Evolutionary conservation across 495 filamentous ascomycete genomes (phyloP).

Genomic region (Cercophora newfieldiana): DNA sequence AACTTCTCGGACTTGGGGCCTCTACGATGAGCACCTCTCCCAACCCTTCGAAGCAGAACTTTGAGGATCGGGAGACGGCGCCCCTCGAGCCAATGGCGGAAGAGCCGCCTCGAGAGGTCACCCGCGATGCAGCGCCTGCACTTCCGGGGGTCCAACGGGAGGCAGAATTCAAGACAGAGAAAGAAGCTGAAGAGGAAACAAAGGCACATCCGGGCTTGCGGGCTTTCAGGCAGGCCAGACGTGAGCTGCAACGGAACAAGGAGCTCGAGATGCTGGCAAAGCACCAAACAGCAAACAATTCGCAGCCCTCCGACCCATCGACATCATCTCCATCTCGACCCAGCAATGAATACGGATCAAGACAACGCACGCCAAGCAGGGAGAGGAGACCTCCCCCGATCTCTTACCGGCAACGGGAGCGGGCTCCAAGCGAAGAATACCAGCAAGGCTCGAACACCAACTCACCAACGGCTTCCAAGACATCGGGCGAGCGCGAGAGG

Average conservation of each 20-base stretch:
- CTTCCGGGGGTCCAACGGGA: slow-evolving; percentile 23
- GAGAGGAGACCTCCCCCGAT: slow-evolving; percentile 48
- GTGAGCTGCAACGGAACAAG: slow-evolving; percentile 53
- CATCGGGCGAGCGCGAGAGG: slow-evolving; percentile 52
- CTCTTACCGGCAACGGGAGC: slow-evolving; percentile 41
- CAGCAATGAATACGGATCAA: slow-evolving; percentile 29
- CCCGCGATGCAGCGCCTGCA: slow-evolving; percentile 38
- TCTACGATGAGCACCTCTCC: slow-evolving; percentile 53
- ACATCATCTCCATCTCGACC: slow-evolving; percentile 28
- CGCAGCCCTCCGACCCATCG: slow-evolving; percentile 23
- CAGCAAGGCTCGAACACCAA: slow-evolving; percentile 22
- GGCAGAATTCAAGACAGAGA: slow-evolving; percentile 14
- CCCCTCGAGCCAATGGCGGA: slow-evolving; percentile 33
- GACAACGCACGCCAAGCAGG: slow-evolving; percentile 44
- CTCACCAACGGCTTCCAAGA: slow-evolving; percentile 30
- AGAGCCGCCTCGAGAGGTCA: slow-evolving; percentile 47
- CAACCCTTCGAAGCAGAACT: slow-evolving; percentile 40
- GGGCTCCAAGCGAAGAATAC: slow-evolving; percentile 41
- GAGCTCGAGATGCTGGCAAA: slow-evolving; percentile 45
- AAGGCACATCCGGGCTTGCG: slow-evolving; percentile 45
- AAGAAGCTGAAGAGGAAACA: slow-evolving; percentile 32
- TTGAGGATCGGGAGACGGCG: slow-evolving; percentile 32
- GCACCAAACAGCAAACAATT: slow-evolving; percentile 31
- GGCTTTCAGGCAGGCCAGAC: slow-evolving; percentile 53
- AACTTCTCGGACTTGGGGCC: slow-evolving; percentile 67